Evolutionary conservation across 257 asterid species (phyloP).

Genomic region (Handroanthus guayacan): DNA sequence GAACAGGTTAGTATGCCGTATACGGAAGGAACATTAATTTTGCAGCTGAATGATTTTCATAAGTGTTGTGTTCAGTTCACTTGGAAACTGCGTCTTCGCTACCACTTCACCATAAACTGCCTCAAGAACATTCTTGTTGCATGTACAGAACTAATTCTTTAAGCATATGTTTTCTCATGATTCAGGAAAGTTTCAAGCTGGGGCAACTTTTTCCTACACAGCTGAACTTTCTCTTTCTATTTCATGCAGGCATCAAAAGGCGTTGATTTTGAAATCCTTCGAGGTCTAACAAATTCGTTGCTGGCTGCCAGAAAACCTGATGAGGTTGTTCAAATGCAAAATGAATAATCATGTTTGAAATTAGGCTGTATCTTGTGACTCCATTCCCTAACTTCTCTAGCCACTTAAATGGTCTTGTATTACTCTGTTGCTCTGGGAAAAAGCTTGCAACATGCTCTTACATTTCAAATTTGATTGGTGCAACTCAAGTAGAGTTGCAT

Average conservation of each 20-base stretch:
- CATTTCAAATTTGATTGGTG: constrained; percentile 5
- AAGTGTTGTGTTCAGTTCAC: constrained; percentile 20
- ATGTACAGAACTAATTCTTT: background rate
- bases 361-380: constrained; percentile 21
- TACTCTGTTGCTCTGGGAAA: constrained; percentile 5
- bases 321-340: constrained; percentile 63
- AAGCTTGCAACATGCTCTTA: constrained; percentile 4
- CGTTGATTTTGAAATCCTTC: constrained; percentile 77
- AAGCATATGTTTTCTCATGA: background rate
- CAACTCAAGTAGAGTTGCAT: constrained; percentile 23
- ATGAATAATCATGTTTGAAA: constrained; percentile 1
- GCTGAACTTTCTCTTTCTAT: constrained; percentile 39
- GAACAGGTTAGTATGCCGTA: constrained; percentile 58
- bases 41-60: constrained; percentile 2
- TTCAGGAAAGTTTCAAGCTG: constrained; percentile 19
- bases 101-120: constrained; percentile 2
- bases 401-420: constrained; percentile 8
- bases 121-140: constrained; percentile 7
- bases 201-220: constrained; percentile 1
- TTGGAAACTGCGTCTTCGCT: constrained; percentile 8
- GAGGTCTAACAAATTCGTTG: constrained; percentile 90
- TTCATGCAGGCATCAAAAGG: constrained; percentile 66
- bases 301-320: constrained; percentile 79
- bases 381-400: constrained; percentile 27
- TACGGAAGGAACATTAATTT: constrained; percentile 10